Base-by-base conservation (phyloP, 2,329 filamentous ascomycete species). In the Diaporthe citriasiana region DNA sequence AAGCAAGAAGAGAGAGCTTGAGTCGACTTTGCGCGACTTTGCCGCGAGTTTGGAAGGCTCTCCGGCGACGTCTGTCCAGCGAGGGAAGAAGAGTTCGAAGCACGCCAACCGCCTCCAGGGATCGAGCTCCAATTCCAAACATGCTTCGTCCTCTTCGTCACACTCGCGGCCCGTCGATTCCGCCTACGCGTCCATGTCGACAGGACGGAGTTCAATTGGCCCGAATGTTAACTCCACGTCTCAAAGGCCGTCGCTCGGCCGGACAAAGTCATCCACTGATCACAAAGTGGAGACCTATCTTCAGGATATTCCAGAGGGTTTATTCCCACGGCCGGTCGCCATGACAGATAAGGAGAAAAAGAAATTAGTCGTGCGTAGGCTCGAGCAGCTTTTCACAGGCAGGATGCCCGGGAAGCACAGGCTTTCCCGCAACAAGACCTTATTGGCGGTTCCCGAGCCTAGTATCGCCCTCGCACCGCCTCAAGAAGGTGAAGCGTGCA, bases 301-400 rank as follows among this genome's bases (percentile, higher is more conserved):
- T 2, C 88, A 92, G 63, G 92, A 95, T 66, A 95, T 95, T 7
- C 93, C 93, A 0, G 88, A 91, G 76, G 91, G 92, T 0, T 80
- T 95, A 0, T 86, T 94, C 50, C 92, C 93, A 0, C 88, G 89
- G 15, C 87, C 89, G 56, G 85, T 87, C 33, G 81, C 85, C 0
- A 90, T 95, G 89, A 91, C 91, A 0, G 94, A 96, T 19, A 92
- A 90, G 76, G 89, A 93, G 8, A 94, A 91, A 84, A 95, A 94
- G 84, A 94, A 92, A 79, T 80, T 95, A 27, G 92, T 96, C 0
- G 94, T 96, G 3, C 89, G 90, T 71, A 89, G 93, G 2, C 82
- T 97, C 8, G 94, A 97, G 79, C 93, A 95, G 76, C 87, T 97
- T 1, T 97, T 97, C 76, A 95, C 94, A 0, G 94, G 94, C 3